Evolutionary conservation across 805 yeast genomes (phyloP).

Genomic region (Schwanniomyces sp.): DNA sequence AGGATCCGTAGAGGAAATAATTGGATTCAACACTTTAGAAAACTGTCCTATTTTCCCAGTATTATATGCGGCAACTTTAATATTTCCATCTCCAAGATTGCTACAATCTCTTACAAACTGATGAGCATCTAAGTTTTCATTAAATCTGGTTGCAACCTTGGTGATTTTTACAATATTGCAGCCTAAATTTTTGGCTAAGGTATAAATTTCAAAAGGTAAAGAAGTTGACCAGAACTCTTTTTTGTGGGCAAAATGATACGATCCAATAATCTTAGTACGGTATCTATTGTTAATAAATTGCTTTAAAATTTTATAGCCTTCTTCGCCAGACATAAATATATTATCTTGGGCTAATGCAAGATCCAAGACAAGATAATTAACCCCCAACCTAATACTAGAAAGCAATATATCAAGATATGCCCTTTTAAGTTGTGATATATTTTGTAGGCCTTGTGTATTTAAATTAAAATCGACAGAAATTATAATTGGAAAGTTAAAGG

Average conservation of each 20-base stretch:
- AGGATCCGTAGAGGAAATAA: conserved; percentile 11
- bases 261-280: background rate
- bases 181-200: background rate
- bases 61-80: conserved; percentile 3
- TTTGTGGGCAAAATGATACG: background rate
- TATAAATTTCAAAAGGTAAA: background rate
- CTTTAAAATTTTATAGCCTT: background rate
- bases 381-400: conserved; percentile 4
- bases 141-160: background rate
- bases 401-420: conserved; percentile 2
- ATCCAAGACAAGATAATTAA: conserved; percentile 5
- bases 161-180: background rate
- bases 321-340: background rate
- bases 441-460: conserved; percentile 1
- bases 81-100: background rate
- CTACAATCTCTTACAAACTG: background rate
- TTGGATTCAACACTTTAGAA: conserved; percentile 11
- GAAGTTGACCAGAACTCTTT: conserved; percentile 1
- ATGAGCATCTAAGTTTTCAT: background rate
- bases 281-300: background rate
- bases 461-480: conserved; percentile 5
- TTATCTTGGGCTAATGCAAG: conserved; percentile 4
- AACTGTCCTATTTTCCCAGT: conserved; percentile 10
- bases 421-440: background rate
- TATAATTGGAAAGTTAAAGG: conserved; percentile 7